These are phyloP conservation scores for Saitozyma podzolica DNA, from an alignment of 768 basidiomycete species.

Conservation along the genomic window DNA sequence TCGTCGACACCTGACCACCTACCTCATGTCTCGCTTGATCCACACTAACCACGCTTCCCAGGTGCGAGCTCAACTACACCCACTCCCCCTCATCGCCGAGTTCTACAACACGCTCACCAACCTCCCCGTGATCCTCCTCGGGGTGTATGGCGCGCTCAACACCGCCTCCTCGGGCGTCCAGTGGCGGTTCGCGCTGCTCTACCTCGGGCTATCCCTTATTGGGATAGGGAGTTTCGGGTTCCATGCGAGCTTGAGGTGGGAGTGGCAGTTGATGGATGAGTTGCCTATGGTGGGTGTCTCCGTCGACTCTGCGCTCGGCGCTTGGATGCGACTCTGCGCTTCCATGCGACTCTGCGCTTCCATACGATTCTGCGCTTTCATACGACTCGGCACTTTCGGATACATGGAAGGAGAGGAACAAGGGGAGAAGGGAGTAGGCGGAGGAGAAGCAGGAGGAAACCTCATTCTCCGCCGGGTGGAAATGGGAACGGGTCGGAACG, in stretches of 20 bases:
- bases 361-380: background rate
- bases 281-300: constrained; percentile 63
- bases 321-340: background rate
- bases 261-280: constrained; percentile 74
- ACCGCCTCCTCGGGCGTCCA: constrained; percentile 50
- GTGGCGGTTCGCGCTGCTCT: constrained; percentile 48
- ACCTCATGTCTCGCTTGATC: too few species aligned
- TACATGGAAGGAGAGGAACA: too few species aligned
- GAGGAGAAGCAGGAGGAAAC: background rate
- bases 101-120: constrained; percentile 75
- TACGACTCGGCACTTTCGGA: background rate
- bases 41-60: background rate
- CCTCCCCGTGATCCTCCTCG: constrained; percentile 61
- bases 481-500: too few species aligned
- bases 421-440: too few species aligned
- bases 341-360: background rate
- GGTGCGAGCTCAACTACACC: constrained; percentile 70
- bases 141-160: constrained; percentile 58
- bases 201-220: constrained; percentile 63
- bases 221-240: constrained; percentile 78
- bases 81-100: constrained; percentile 76
- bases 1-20: too few species aligned
- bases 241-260: constrained; percentile 72
- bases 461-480: too few species aligned
- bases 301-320: background rate